phyloP scores from a whole-genome alignment of 2,329 filamentous ascomycete species.

The Neofusicoccum cordaticola region DNA sequence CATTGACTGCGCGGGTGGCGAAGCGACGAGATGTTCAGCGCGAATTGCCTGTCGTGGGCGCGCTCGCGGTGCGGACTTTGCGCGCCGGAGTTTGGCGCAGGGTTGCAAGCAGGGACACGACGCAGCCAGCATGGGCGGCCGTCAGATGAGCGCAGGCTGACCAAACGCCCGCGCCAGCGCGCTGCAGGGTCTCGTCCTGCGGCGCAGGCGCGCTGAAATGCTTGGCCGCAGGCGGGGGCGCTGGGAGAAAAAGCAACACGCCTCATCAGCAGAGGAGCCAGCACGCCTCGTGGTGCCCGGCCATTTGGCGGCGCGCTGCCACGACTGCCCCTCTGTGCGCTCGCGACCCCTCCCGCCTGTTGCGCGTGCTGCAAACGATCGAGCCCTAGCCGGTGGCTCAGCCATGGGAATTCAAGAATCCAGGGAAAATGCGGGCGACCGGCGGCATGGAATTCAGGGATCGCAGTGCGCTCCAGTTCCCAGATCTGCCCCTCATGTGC shows the following conservation, averaged over 20 bases:
- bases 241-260: not conserved
- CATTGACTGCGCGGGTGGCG: not conserved
- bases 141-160: not conserved
- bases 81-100: constrained; percentile 5
- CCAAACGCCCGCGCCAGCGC: not conserved
- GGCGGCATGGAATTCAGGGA: not conserved
- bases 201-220: constrained; percentile 2
- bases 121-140: not conserved
- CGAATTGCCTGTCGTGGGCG: not conserved
- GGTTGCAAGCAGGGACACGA: not conserved
- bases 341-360: too few species aligned
- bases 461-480: not conserved
- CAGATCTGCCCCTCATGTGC: not conserved
- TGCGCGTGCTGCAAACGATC: not conserved
- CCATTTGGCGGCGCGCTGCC: constrained; percentile 8
- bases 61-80: not conserved
- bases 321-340: not conserved
- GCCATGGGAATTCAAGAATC: constrained; percentile 3
- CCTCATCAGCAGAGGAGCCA: too few species aligned
- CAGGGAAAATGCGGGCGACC: not conserved
- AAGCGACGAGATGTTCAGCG: not conserved
- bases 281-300: not conserved
- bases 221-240: constrained; percentile 1
- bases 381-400: not conserved
- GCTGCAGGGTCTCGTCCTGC: constrained; percentile 3